Percentiles rank a stretch among this genome's conserved stretches.
phyloP scores from a whole-genome alignment of 225 moss, liverwort and hornwort species.

The Sphagnum tenellum region DNA sequence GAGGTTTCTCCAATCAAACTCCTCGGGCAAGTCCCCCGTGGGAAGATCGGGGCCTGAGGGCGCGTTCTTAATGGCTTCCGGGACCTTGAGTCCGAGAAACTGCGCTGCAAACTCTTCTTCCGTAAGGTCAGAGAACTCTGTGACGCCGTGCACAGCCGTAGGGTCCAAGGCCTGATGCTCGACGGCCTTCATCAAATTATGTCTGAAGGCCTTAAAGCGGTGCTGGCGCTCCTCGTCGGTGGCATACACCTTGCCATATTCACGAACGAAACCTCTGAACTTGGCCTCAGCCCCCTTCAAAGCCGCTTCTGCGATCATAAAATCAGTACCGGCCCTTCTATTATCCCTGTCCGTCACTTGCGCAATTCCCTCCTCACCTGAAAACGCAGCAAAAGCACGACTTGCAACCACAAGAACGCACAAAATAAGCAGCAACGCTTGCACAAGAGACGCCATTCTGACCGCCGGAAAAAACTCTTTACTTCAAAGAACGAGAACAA shows the following conservation, averaged over 20 bases:
- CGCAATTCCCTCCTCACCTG: constrained; percentile 20
- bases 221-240: constrained; percentile 58
- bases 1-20: constrained; percentile 83
- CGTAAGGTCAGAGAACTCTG: constrained; percentile 74
- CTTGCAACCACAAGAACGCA: too few species aligned
- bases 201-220: constrained; percentile 65
- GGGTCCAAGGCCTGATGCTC: constrained; percentile 97
- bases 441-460: too few species aligned
- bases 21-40: constrained; percentile 59
- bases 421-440: too few species aligned
- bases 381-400: too few species aligned
- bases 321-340: constrained; percentile 11
- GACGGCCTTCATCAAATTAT: constrained; percentile 66
- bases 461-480: too few species aligned
- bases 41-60: constrained; percentile 52
- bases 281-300: constrained; percentile 55
- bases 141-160: constrained; percentile 70
- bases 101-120: constrained; percentile 72
- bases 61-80: constrained; percentile 2
- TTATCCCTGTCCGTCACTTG: constrained; percentile 31
- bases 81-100: constrained; percentile 54
- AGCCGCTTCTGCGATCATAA: constrained; percentile 35
- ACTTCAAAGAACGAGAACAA: too few species aligned
- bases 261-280: constrained; percentile 56
- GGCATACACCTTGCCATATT: constrained; percentile 55